phyloP scores from a whole-genome alignment of 768 basidiomycete genomes.

The Trametes cingulata region DNA sequence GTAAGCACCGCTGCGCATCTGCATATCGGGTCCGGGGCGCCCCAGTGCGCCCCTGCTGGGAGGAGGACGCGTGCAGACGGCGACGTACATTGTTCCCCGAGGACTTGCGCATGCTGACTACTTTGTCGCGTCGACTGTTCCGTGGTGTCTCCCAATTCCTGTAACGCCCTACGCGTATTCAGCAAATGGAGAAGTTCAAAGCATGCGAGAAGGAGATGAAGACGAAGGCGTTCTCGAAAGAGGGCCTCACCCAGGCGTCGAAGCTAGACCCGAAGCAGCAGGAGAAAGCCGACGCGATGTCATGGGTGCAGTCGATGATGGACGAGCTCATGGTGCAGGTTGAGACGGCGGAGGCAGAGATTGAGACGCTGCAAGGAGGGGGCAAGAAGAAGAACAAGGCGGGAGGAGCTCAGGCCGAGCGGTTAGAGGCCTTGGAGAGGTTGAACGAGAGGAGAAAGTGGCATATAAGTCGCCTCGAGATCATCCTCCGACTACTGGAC shows the following conservation, averaged over 20 bases:
- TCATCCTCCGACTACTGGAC: constrained; percentile 89
- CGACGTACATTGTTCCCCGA: not conserved
- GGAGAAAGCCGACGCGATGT: constrained; percentile 87
- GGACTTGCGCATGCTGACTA: constrained; percentile 8
- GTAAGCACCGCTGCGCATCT: constrained; percentile 50
- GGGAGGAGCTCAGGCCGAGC: constrained; percentile 61
- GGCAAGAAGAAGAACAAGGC: constrained; percentile 87
- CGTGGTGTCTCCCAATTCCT: constrained; percentile 25
- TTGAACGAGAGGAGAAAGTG: constrained; percentile 94
- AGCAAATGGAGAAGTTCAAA: constrained; percentile 99
- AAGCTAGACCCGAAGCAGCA: constrained; percentile 97
- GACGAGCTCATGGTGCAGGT: constrained; percentile 93
- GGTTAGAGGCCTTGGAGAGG: constrained; percentile 80
- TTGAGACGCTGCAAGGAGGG: constrained; percentile 73
- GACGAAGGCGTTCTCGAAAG: constrained; percentile 99
- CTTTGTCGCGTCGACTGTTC: constrained; percentile 19
- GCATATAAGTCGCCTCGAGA: constrained; percentile 91
- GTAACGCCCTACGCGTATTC: constrained; percentile 29
- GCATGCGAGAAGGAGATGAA: constrained; percentile 99
- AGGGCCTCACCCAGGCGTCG: constrained; percentile 91
- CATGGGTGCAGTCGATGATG: constrained; percentile 86
- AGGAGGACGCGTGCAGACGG: constrained; percentile 19
- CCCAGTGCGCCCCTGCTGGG: not conserved
- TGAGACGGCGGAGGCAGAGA: constrained; percentile 92
- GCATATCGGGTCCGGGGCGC: constrained; percentile 1